Evolutionary conservation across 2,329 filamentous ascomycete genomes (phyloP).

Genomic region (Hawksworthiomyces lignivorus): DNA sequence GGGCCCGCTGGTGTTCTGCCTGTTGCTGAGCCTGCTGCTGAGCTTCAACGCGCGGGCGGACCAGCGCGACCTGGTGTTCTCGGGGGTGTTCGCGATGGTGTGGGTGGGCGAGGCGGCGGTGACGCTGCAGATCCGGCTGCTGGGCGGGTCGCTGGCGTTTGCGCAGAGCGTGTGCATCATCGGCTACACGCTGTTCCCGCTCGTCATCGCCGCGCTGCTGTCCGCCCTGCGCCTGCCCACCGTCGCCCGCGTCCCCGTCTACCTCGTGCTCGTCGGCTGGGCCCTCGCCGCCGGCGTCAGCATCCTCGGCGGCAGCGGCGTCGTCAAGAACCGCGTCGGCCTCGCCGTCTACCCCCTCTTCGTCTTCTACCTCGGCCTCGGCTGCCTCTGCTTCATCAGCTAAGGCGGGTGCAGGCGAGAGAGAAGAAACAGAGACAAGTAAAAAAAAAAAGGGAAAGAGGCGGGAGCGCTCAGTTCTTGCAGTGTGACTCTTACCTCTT

Average conservation of each 20-base stretch:
- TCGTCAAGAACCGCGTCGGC: constrained; percentile 87
- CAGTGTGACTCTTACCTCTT: background rate
- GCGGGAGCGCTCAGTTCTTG: no score
- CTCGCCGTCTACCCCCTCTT: constrained; percentile 92
- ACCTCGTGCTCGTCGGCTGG: constrained; percentile 82
- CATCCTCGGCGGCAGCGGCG: constrained; percentile 89
- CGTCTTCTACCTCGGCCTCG: constrained; percentile 88
- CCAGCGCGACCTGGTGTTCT: constrained; percentile 86
- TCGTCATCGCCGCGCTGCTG: constrained; percentile 85
- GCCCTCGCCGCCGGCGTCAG: constrained; percentile 92
- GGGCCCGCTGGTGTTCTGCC: constrained; percentile 91
- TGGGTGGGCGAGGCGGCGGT: constrained; percentile 97
- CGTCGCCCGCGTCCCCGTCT: constrained; percentile 82
- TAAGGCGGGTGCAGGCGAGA: constrained; percentile 32
- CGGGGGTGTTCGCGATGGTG: constrained; percentile 90
- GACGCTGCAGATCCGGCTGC: constrained; percentile 92
- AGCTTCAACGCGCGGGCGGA: constrained; percentile 71
- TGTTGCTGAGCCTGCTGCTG: constrained; percentile 66
- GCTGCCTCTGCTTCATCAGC: constrained; percentile 95
- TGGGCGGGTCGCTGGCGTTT: constrained; percentile 98
- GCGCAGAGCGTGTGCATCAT: constrained; percentile 98
- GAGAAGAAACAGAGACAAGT: no score
- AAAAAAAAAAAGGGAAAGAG: no score
- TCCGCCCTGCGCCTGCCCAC: constrained; percentile 74
- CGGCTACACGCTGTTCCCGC: constrained; percentile 93